Percentiles rank a stretch among this genome's conserved stretches.
phyloP scores from a whole-genome alignment of 352 stramenopile genomes.

The Elongisporangium anandrum region DNA sequence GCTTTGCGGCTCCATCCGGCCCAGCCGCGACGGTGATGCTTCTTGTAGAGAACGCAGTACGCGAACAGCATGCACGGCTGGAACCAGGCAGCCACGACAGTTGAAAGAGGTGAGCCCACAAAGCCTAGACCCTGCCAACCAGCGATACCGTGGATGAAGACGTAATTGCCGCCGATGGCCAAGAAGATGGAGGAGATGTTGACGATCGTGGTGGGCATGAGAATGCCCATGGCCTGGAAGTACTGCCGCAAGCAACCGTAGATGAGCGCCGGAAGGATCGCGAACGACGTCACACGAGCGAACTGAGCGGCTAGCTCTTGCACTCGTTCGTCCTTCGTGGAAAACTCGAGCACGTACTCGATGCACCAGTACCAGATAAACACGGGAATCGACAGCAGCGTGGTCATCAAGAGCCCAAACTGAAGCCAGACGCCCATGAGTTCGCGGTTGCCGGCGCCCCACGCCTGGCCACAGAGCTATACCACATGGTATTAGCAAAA shows the following conservation, averaged over 20 bases:
- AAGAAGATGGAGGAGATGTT: constrained; percentile 57
- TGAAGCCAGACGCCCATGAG: constrained; percentile 76
- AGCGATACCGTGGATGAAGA: constrained; percentile 67
- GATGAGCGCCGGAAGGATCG: constrained; percentile 53
- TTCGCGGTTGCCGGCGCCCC: constrained; percentile 57
- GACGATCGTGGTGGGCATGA: constrained; percentile 64
- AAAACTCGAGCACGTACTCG: constrained; percentile 51
- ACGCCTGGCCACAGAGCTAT: constrained; percentile 69
- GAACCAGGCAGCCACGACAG: constrained; percentile 74
- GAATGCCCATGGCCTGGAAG: constrained; percentile 60
- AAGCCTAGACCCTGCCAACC: constrained; percentile 60
- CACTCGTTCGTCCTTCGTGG: constrained; percentile 53
- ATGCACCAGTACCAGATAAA: constrained; percentile 72
- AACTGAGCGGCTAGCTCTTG: constrained; percentile 54
- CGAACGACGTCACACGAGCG: constrained; percentile 51
- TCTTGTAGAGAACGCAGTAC: constrained; percentile 60
- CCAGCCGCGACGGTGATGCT: constrained; percentile 54
- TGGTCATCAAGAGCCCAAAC: constrained; percentile 56
- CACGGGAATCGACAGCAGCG: constrained; percentile 47
- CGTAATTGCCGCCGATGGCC: constrained; percentile 51
- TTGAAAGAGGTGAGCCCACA: constrained; percentile 72
- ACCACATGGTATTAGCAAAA: background rate
- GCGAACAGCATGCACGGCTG: constrained; percentile 53
- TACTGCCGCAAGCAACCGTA: constrained; percentile 74
- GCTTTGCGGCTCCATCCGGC: constrained; percentile 44